Evolutionary conservation across 305 asterid species (phyloP).

Genomic region (Fraxinus greggii): DNA sequence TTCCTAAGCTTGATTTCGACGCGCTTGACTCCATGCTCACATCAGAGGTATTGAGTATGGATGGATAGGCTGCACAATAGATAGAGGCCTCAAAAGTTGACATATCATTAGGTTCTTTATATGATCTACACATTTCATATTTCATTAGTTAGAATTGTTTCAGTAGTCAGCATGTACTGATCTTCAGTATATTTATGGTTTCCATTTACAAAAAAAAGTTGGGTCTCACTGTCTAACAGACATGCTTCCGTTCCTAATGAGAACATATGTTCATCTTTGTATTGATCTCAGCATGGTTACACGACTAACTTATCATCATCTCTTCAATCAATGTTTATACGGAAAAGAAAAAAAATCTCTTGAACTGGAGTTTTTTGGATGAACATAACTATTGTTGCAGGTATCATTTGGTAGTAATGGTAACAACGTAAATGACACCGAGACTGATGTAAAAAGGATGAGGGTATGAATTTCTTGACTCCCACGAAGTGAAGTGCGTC

Average conservation of each 20-base stretch:
- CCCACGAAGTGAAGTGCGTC: background rate
- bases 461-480: constrained; percentile 24
- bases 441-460: constrained; percentile 38
- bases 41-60: constrained; percentile 62
- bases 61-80: constrained; percentile 74
- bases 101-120: constrained; percentile 55
- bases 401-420: constrained; percentile 25
- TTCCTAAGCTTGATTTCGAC: no score
- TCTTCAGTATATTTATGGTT: background rate
- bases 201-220: constrained; percentile 48
- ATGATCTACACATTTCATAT: background rate
- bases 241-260: constrained; percentile 53
- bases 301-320: background rate
- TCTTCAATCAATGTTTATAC: background rate
- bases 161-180: background rate
- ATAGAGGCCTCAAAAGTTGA: constrained; percentile 70
- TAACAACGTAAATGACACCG: constrained; percentile 36
- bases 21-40: no score
- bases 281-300: background rate
- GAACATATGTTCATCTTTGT: constrained; percentile 28
- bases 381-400: background rate
- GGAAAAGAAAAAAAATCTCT: background rate
- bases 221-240: constrained; percentile 44
- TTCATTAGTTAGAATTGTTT: background rate
- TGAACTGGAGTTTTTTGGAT: background rate